A percentile compares a stretch with the other conserved stretches of the same genome.
These are phyloP conservation scores for Tolypocladium tundrense DNA, from an alignment of 2,329 filamentous ascomycete species.

Conservation along the genomic window DNA sequence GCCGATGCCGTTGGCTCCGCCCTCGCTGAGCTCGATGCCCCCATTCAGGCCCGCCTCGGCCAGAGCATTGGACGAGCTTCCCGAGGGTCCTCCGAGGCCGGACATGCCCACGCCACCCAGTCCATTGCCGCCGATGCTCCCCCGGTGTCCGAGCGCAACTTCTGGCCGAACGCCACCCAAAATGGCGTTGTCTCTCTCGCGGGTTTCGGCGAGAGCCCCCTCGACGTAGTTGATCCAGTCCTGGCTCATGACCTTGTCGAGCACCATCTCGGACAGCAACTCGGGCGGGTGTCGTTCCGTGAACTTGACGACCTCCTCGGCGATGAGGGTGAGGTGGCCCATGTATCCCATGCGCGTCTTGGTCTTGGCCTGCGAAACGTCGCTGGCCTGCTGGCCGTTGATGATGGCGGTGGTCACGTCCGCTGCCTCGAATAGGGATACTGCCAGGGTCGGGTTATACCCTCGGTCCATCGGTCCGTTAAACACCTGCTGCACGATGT, in stretches of 20 bases:
- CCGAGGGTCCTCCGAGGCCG: slow-evolving; percentile 27
- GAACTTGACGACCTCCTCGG: slow-evolving; percentile 97
- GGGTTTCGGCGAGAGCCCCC: slow-evolving; percentile 80
- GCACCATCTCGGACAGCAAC: slow-evolving; percentile 68
- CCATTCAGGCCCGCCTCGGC: slow-evolving; percentile 75
- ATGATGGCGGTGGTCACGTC: slow-evolving; percentile 88
- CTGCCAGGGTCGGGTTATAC: slow-evolving; percentile 79
- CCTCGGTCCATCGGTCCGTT: slow-evolving; percentile 96
- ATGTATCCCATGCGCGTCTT: slow-evolving; percentile 96
- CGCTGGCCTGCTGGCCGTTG: slow-evolving; percentile 76
- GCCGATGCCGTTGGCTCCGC: slow-evolving; percentile 56
- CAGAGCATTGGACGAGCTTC: slow-evolving; percentile 54
- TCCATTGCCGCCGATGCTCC: slow-evolving; percentile 41
- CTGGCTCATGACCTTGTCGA: slow-evolving; percentile 79
- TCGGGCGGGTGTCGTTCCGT: slow-evolving; percentile 89
- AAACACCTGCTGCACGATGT: slow-evolving; percentile 97
- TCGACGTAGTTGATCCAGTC: slow-evolving; percentile 95
- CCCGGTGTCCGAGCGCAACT: slow-evolving; percentile 71
- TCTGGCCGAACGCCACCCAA: slow-evolving; percentile 91
- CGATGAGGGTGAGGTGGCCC: slow-evolving; percentile 93
- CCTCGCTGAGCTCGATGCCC: slow-evolving; percentile 57
- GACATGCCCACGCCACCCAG: slow-evolving; percentile 39
- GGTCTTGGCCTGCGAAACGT: slow-evolving; percentile 71
- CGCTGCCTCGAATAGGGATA: slow-evolving; percentile 86
- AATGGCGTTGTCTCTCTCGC: slow-evolving; percentile 96